Conservation (phyloP, 352 stramenopile species). For the Peronospora belbahrii region DNA sequence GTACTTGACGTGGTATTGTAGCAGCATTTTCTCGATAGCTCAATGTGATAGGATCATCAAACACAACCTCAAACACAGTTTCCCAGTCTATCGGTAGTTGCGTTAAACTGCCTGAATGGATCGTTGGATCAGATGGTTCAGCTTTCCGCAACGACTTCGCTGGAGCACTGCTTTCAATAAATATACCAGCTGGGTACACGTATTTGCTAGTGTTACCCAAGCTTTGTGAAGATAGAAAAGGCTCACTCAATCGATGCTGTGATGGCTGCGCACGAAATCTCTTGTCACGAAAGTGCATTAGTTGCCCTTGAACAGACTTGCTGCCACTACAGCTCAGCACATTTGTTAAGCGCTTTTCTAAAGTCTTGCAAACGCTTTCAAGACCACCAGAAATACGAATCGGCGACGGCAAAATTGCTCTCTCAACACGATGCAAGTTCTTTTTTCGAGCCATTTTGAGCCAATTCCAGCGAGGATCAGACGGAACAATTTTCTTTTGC, state of each 20-base stretch:
- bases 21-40: background rate
- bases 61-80: conserved; percentile 23
- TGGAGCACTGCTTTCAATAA: conserved; percentile 7
- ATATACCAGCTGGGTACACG: conserved; percentile 12
- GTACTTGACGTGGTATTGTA: conserved; percentile 9
- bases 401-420: background rate
- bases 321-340: conserved; percentile 19
- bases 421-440: conserved; percentile 20
- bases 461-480: conserved; percentile 46
- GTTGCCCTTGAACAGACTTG: conserved; percentile 33
- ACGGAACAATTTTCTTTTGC: conserved; percentile 24
- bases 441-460: conserved; percentile 30
- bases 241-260: conserved; percentile 7
- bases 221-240: conserved; percentile 2
- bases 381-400: background rate
- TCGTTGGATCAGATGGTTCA: conserved; percentile 1
- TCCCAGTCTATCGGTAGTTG: conserved; percentile 19
- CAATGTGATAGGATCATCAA: background rate
- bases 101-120: conserved; percentile 1
- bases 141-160: conserved; percentile 5
- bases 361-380: background rate
- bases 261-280: conserved; percentile 17
- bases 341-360: conserved; percentile 5
- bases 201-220: background rate
- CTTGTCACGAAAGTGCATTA: conserved; percentile 48